These are phyloP conservation scores for Sugiyamaella castrensis DNA, from an alignment of 1,139 yeast genomes.

Conservation along the genomic window DNA sequence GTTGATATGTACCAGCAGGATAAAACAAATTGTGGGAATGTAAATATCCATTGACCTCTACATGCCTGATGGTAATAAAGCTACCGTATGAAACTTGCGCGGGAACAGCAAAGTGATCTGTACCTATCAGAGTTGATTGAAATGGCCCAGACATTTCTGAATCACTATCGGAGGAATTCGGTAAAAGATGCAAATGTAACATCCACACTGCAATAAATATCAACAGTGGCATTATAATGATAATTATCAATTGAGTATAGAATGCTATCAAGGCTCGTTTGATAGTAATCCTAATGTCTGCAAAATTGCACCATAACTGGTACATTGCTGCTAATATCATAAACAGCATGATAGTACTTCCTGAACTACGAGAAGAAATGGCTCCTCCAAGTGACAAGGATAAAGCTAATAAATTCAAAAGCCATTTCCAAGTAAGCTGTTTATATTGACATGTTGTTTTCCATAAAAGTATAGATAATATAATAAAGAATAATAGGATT, in stretches of 20 bases:
- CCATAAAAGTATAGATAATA: conserved; percentile 46
- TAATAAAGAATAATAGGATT: conserved; percentile 47
- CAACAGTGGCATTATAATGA: conserved; percentile 49
- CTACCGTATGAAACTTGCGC: conserved; percentile 64
- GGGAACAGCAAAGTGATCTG: conserved; percentile 41
- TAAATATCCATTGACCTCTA: conserved; percentile 58
- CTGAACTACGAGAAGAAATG: conserved; percentile 53
- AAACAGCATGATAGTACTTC: conserved; percentile 54
- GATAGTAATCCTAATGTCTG: conserved; percentile 50
- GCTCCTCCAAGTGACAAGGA: conserved; percentile 55
- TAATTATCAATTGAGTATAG: conserved; percentile 34
- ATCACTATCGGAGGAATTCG: conserved; percentile 49
- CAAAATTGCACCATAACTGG: conserved; percentile 56
- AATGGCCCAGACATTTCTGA: conserved; percentile 56
- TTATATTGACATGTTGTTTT: conserved; percentile 38
- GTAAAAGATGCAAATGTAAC: conserved; percentile 49
- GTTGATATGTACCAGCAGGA: conserved; percentile 55
- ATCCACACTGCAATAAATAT: conserved; percentile 50
- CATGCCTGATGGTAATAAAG: conserved; percentile 62
- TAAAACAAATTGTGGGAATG: conserved; percentile 62
- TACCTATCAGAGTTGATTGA: conserved; percentile 49
- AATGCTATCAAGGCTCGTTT: conserved; percentile 38
- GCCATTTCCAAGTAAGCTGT: conserved; percentile 49
- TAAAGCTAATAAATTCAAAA: conserved; percentile 41
- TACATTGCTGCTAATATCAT: conserved; percentile 41